These are phyloP conservation scores for Solanum tarapatanum DNA, from an alignment of 257 asterid species.

Conservation along the genomic window DNA sequence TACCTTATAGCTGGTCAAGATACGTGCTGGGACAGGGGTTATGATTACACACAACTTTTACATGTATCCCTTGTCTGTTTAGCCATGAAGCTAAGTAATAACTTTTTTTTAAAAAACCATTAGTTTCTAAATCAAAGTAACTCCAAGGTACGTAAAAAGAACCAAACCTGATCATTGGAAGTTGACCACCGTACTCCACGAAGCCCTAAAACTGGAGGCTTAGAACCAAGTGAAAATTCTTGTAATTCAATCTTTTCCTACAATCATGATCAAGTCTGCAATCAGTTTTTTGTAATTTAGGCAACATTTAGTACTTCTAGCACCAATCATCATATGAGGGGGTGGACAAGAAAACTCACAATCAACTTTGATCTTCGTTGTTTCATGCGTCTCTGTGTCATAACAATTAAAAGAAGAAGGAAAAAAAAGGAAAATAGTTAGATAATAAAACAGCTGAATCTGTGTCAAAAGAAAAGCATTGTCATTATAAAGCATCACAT, in stretches of 20 bases:
- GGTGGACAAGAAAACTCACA: conserved; percentile 39
- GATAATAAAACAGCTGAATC: background rate
- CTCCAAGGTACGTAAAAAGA: conserved; percentile 4
- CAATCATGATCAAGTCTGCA: conserved; percentile 4
- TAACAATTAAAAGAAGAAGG: background rate
- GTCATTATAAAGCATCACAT: background rate
- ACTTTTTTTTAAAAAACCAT: background rate
- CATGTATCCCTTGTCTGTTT: background rate
- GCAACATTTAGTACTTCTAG: conserved; percentile 1
- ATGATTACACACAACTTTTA: background rate
- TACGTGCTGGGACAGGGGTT: background rate
- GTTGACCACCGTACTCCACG: conserved; percentile 81
- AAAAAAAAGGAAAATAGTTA: background rate
- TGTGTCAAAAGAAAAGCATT: background rate
- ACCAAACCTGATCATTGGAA: conserved; percentile 82
- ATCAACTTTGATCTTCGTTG: conserved; percentile 72
- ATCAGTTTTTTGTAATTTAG: background rate
- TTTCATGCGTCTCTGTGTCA: conserved; percentile 81
- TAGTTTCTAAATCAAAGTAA: background rate
- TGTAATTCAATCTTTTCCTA: conserved; percentile 86
- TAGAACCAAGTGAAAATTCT: conserved; percentile 84
- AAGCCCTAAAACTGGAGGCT: conserved; percentile 77
- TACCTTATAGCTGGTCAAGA: background rate
- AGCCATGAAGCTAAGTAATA: background rate
- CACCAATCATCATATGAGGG: conserved; percentile 3